Conservation (phyloP, 768 basidiomycete species). For the Leccinellum rugosiceps region DNA sequence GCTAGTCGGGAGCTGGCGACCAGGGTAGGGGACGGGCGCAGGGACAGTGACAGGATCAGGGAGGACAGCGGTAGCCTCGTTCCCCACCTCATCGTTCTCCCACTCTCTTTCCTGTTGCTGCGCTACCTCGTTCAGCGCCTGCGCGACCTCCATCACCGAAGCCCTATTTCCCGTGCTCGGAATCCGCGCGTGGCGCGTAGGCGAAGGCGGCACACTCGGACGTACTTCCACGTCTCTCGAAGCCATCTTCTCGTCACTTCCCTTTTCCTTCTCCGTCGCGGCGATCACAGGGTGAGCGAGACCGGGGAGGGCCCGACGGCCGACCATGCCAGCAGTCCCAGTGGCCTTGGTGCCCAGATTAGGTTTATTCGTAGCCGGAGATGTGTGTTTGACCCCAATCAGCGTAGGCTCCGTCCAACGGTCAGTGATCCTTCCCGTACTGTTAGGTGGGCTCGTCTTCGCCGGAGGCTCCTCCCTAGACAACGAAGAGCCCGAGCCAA, state of each 20-base stretch:
- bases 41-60: not conserved
- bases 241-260: not conserved
- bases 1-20: constrained; percentile 12
- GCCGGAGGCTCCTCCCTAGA: not conserved
- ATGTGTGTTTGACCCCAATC: constrained; percentile 31
- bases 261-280: constrained; percentile 20
- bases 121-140: constrained; percentile 45
- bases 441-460: constrained; percentile 5
- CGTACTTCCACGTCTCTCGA: constrained; percentile 21
- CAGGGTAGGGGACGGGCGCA: not conserved
- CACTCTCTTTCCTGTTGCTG: constrained; percentile 6
- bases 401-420: constrained; percentile 32
- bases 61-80: not conserved
- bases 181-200: constrained; percentile 50
- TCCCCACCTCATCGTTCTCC: not conserved
- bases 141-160: constrained; percentile 77
- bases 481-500: not conserved
- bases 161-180: constrained; percentile 68
- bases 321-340: constrained; percentile 30
- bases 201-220: constrained; percentile 24
- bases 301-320: constrained; percentile 43
- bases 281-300: constrained; percentile 20
- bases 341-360: constrained; percentile 7
- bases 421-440: constrained; percentile 24
- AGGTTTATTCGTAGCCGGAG: constrained; percentile 2